Evolutionary conservation across 495 filamentous ascomycete genomes (phyloP).

Genomic region (Xylaria castorea): DNA sequence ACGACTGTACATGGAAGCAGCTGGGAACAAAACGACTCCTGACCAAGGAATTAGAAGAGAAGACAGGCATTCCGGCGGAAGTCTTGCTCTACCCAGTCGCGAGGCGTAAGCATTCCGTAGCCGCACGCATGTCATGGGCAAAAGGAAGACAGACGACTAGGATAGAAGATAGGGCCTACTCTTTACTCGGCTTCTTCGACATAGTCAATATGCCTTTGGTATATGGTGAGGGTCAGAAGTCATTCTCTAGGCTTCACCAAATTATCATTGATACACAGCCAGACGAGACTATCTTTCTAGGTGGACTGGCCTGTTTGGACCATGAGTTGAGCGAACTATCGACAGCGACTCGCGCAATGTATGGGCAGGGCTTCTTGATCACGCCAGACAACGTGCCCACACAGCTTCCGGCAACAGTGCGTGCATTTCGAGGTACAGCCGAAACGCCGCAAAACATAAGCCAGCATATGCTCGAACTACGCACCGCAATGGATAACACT

Average conservation of each 20-base stretch:
- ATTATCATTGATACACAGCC: neutral
- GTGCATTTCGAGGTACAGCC: neutral
- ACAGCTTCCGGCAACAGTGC: neutral
- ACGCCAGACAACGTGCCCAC: neutral
- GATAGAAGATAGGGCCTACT: constrained; percentile 28
- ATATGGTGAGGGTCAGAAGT: constrained; percentile 21
- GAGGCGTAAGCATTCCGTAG: constrained; percentile 7
- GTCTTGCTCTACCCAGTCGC: neutral
- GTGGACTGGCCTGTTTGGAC: neutral
- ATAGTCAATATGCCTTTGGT: constrained; percentile 23
- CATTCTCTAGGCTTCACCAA: constrained; percentile 15
- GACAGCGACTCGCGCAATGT: neutral
- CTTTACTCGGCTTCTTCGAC: constrained; percentile 22
- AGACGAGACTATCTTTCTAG: constrained; percentile 16
- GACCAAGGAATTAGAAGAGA: constrained; percentile 12
- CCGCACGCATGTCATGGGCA: constrained; percentile 27
- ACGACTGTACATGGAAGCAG: constrained; percentile 32
- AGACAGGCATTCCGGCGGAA: constrained; percentile 33
- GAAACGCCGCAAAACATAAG: neutral
- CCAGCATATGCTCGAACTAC: neutral
- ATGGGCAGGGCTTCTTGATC: neutral
- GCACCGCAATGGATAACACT: neutral
- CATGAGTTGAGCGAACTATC: neutral
- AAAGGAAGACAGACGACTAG: constrained; percentile 21
- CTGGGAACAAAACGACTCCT: constrained; percentile 33